Evolutionary conservation across 129 eudicot genomes (phyloP), one percentile per base, ranked within the genome.

Genomic region (Artemisia argyi): DNA sequence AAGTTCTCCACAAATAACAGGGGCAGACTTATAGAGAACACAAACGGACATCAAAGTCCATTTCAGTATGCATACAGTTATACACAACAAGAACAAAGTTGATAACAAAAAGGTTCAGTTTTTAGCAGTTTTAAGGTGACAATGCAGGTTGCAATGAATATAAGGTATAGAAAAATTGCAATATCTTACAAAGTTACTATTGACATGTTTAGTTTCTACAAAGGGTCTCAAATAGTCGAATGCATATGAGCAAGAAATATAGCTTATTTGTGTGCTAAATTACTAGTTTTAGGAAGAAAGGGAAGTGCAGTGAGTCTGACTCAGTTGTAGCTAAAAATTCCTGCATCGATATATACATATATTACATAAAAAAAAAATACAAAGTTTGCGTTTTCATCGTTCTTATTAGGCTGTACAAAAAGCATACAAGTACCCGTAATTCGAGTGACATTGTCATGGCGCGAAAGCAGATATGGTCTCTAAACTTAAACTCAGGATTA

Each of bases 241-340:
- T 24, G 73, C 61, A 68, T 50, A 54, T 59, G 56, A 70, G 65
- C 49, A 17, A 55, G 66, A 61, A 44, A 59, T 44, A 59, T 58
- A 72, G 76, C 67, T 46, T 74, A 64, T 62, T 62, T 9, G 30
- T 24, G 61, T 32, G 61, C 53, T 13, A 56, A 11, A 60, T 49
- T 64, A 59, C 61, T 68, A 46, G 44, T 52, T 68, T 60, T 76
- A 69, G 70, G 46, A 55, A 58, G 73, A 68, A 67, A 57, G 80
- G 68, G 22, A 60, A 76, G 59, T 75, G 73, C 55, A 46, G 59
- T 14, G 65, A 64, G 56, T 65, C 26, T 19, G 58, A 11, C 46
- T 71, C 26, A 57, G 46, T 71, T 71, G 55, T n/a, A 60, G 15
- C 61, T 2, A 22, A 61, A 13, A 59, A 28, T 65, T 14, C 56